Evolutionary conservation across 768 basidiomycete genomes (phyloP), one percentile per base, ranked within the genome.

Genomic region (Grammothele lineata): DNA sequence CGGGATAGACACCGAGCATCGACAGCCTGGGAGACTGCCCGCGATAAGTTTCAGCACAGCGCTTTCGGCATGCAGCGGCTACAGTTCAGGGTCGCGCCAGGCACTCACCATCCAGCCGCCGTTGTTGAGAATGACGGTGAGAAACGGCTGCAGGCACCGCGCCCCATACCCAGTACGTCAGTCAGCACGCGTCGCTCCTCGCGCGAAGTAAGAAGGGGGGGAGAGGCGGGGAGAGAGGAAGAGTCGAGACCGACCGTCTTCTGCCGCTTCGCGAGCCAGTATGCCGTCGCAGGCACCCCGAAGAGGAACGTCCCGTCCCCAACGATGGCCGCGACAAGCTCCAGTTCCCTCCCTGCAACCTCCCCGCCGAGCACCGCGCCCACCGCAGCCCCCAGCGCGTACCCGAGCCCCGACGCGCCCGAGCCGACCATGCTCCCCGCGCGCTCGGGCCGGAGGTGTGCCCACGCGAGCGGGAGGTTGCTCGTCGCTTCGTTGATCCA

Each of bases 241-340:
- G 27, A 30, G 27, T 7, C 7, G 17, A 37, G 19, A 61, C 74
- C 48, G 46, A 85, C 85, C 19, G 85, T 81, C 27, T n/a, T 66
- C 60, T 87, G 87, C 36, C 73, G 72, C 54, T 76, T 72, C 0
- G 86, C 83, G 66, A 87, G 85, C 47, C 85, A 87, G 63, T 76
- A 88, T 2, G 76, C 77, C 1, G 81, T 77, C 25, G 76, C 72
- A 0, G 85, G 86, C 0, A 83, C 77, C 0, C 80, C 73, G 55
- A 87, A 87, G 59, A 87, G 56, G 56, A 72, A 88, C 2, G 76
- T 76, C 0, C 86, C 86, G 56, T 88, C 86, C 1, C 86, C 86
- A 5, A 87, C 80, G 19, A 88, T 68, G 1, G 67, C 69, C 2
- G 75, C 70, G 12, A 81, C 68, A 30, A 87, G 58, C 17, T 87